These are phyloP conservation scores for Alisma plantagoaquatica DNA, from an alignment of 106 monocot genomes.

Conservation along the genomic window DNA sequence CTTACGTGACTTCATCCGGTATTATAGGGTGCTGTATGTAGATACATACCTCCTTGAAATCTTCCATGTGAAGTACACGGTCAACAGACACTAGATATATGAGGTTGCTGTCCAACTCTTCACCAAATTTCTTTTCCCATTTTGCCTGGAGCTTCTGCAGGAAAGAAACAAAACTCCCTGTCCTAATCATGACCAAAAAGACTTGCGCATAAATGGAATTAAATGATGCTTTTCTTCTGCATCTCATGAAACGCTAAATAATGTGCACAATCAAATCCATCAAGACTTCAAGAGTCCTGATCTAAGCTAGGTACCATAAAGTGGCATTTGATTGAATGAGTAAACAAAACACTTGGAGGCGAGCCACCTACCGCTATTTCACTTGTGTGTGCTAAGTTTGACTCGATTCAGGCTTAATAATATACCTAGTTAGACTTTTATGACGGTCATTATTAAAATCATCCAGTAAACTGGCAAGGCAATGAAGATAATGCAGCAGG, in stretches of 20 bases:
- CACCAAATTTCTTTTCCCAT: slow-evolving; percentile 90
- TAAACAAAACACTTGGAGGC: no score
- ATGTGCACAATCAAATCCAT: not conserved
- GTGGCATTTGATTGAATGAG: not conserved
- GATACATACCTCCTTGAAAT: slow-evolving; percentile 86
- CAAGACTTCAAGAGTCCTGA: not conserved
- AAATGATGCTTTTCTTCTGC: no score
- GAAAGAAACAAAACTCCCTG: not conserved
- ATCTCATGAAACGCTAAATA: not conserved
- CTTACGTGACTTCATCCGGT: no score
- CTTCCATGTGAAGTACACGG: slow-evolving; percentile 60
- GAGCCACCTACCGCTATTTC: no score
- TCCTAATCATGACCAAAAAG: not conserved
- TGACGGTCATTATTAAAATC: no score
- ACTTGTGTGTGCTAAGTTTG: no score
- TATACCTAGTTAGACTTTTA: no score
- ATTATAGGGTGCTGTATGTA: no score
- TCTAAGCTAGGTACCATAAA: not conserved
- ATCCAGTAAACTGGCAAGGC: no score
- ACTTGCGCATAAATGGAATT: no score
- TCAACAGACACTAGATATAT: slow-evolving; percentile 70
- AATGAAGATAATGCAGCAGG: no score
- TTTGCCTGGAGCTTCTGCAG: slow-evolving; percentile 59
- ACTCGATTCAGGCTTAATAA: no score
- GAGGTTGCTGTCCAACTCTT: slow-evolving; percentile 45